Conservation (phyloP, 2,329 filamentous ascomycete genomes). For the Diatrype stigma region DNA sequence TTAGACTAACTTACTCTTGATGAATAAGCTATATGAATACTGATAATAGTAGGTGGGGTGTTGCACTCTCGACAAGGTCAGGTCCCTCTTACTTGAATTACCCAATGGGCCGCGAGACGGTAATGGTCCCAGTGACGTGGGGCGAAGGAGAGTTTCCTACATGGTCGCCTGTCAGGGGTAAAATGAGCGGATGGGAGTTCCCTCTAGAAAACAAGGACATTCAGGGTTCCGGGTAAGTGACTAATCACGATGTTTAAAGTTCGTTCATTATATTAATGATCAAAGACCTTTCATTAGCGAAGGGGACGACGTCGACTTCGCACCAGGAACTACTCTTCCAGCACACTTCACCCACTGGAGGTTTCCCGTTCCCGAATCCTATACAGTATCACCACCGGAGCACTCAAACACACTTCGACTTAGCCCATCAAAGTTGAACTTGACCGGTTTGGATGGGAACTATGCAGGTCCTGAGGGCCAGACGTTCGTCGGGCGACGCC, state of each 20-base stretch:
- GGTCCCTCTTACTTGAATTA: conserved; percentile 33
- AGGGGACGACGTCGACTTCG: conserved; percentile 44
- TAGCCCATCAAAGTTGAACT: conserved; percentile 44
- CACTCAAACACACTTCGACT: conserved; percentile 43
- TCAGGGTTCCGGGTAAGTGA: conserved; percentile 21
- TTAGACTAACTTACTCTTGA: conserved; percentile 8
- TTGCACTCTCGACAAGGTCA: conserved; percentile 36
- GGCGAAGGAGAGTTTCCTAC: conserved; percentile 28
- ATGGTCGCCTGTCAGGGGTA: conserved; percentile 30
- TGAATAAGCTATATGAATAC: neutral
- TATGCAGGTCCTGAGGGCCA: conserved; percentile 43
- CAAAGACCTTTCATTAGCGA: conserved; percentile 37
- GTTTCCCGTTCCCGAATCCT: conserved; percentile 42
- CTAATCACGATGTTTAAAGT: conserved; percentile 14
- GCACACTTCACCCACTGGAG: conserved; percentile 55
- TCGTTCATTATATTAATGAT: conserved; percentile 9
- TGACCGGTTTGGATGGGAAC: conserved; percentile 49
- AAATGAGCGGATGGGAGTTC: conserved; percentile 31
- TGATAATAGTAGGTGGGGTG: conserved; percentile 30
- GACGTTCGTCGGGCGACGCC: conserved; percentile 50
- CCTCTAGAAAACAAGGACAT: conserved; percentile 13
- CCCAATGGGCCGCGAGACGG: conserved; percentile 41
- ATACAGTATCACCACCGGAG: conserved; percentile 38
- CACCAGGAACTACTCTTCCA: conserved; percentile 39
- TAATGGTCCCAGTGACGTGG: conserved; percentile 37